These are phyloP conservation scores for Phytophthora cryptogea DNA, from an alignment of 352 stramenopile genomes.

Conservation along the genomic window DNA sequence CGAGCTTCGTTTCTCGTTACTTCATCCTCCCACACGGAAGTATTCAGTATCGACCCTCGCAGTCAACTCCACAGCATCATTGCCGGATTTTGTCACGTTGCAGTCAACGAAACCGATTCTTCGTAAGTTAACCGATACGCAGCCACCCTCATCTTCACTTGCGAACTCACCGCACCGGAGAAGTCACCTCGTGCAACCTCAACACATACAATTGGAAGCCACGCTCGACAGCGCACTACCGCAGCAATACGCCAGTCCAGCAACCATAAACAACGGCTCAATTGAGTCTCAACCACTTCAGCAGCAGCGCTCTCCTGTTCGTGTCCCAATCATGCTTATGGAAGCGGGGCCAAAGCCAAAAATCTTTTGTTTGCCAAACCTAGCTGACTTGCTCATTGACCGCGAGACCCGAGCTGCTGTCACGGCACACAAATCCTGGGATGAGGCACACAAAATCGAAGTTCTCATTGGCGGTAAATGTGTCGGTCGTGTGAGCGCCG, in stretches of 20 bases:
- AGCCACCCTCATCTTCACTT: not conserved
- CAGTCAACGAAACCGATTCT: slow-evolving; percentile 21
- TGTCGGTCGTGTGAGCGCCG: slow-evolving; percentile 50
- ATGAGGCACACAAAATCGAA: slow-evolving; percentile 73
- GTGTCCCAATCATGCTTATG: not conserved
- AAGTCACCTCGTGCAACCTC: slow-evolving; percentile 5
- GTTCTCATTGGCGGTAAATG: slow-evolving; percentile 65
- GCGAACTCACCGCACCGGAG: slow-evolving; percentile 4
- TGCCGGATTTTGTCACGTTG: slow-evolving; percentile 20
- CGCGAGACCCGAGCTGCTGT: slow-evolving; percentile 40
- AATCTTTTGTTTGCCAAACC: slow-evolving; percentile 27
- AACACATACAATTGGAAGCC: not conserved
- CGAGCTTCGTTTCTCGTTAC: slow-evolving; percentile 17
- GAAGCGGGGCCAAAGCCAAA: slow-evolving; percentile 7
- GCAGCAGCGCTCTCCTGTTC: slow-evolving; percentile 18
- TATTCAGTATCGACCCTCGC: slow-evolving; percentile 5
- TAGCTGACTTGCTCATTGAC: slow-evolving; percentile 58
- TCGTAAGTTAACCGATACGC: slow-evolving; percentile 3
- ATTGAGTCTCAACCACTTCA: slow-evolving; percentile 5
- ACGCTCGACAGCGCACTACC: not conserved
- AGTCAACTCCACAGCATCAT: not conserved
- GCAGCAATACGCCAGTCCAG: slow-evolving; percentile 8
- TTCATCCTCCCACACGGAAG: slow-evolving; percentile 5
- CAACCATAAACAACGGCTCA: not conserved
- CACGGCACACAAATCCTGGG: slow-evolving; percentile 32